phyloP scores from a whole-genome alignment of 2,329 filamentous ascomycete species.

The Fusarium keratoplasticum region DNA sequence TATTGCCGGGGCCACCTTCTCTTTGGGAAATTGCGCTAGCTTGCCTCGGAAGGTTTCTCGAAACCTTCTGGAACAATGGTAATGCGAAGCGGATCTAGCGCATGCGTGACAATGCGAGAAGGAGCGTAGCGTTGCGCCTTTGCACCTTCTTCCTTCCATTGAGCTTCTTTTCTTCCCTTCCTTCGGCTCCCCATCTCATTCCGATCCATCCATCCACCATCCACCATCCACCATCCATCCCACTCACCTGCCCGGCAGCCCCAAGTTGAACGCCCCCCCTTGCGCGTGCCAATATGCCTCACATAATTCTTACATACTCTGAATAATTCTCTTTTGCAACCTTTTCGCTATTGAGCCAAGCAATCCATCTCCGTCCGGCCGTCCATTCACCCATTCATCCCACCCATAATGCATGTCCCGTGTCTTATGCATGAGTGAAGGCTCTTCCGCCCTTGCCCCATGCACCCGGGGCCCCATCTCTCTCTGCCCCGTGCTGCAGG shows the following conservation, averaged over 20 bases:
- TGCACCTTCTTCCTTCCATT: conserved; percentile 29
- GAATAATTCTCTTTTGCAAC: conserved; percentile 1
- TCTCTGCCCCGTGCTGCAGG: conserved; percentile 39
- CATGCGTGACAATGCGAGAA: conserved; percentile 27
- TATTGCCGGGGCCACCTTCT: conserved; percentile 41
- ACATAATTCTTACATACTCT: conserved; percentile 23
- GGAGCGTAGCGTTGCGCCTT: conserved; percentile 37
- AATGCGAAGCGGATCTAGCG: conserved; percentile 34
- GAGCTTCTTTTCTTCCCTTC: conserved; percentile 31
- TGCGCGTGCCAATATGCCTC: conserved; percentile 8
- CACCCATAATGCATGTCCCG: conserved; percentile 5
- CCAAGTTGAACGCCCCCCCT: conserved; percentile 7
- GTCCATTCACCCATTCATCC: conserved; percentile 1
- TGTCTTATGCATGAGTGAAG: conserved; percentile 25
- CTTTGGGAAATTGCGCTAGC: conserved; percentile 48
- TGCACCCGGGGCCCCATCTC: conserved; percentile 36
- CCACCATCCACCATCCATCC: conserved; percentile 3
- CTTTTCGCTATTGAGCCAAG: neutral
- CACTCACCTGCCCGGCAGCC: conserved; percentile 8
- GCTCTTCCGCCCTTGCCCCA: conserved; percentile 35
- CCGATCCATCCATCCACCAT: conserved; percentile 20
- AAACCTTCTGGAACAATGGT: conserved; percentile 48
- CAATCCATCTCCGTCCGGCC: neutral
- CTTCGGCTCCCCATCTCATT: conserved; percentile 27
- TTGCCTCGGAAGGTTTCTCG: conserved; percentile 51